phyloP scores from a whole-genome alignment of 805 yeast species.

The Debaryomyces castellii region DNA sequence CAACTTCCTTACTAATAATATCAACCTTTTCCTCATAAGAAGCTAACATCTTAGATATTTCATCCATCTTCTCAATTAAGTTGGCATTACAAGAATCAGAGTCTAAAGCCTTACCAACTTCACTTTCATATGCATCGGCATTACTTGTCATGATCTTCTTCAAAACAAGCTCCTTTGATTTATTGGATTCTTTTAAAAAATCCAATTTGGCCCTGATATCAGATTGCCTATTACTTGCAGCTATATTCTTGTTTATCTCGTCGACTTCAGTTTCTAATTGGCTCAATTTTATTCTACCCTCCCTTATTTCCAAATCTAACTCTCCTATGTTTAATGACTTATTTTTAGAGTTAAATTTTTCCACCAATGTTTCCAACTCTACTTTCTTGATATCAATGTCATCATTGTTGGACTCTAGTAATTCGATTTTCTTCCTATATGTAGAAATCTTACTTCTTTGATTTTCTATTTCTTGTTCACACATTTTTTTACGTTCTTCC shows the following conservation, averaged over 20 bases:
- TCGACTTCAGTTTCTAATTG: conserved; percentile 45
- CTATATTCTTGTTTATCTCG: conserved; percentile 47
- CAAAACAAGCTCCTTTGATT: conserved; percentile 26
- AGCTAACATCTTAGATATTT: background rate
- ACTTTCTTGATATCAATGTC: conserved; percentile 47
- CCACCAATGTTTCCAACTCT: conserved; percentile 38
- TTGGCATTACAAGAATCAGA: conserved; percentile 11
- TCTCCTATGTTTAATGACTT: conserved; percentile 20
- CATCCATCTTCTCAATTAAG: conserved; percentile 4
- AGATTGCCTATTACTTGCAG: conserved; percentile 54
- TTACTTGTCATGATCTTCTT: conserved; percentile 24
- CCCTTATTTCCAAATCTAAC: conserved; percentile 34
- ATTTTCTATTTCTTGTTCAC: conserved; percentile 37
- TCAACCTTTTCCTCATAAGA: background rate
- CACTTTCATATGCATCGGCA: conserved; percentile 15
- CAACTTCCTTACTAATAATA: background rate
- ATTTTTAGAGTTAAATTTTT: conserved; percentile 26
- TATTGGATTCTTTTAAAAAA: conserved; percentile 40
- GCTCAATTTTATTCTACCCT: conserved; percentile 34
- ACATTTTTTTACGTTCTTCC: conserved; percentile 42
- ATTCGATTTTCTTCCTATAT: conserved; percentile 38
- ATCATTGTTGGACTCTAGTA: conserved; percentile 42
- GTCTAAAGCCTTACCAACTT: conserved; percentile 13
- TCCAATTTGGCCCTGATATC: conserved; percentile 57
- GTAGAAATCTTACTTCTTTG: conserved; percentile 33